Evolutionary conservation across 148 eudicot genomes (phyloP).

Genomic region (Simmondsia chinensis): DNA sequence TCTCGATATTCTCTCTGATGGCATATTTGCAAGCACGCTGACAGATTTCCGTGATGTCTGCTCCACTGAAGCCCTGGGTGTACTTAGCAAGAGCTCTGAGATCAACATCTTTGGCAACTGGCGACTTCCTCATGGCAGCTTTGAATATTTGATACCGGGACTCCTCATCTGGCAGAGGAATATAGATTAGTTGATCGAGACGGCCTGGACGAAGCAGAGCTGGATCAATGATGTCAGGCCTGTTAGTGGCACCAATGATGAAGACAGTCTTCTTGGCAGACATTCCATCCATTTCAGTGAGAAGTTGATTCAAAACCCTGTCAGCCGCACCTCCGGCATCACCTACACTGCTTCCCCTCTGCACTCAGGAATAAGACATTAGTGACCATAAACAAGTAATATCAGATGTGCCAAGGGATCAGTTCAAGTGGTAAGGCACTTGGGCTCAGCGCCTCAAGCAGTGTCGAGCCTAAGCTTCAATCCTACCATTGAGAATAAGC

Average conservation of each 20-base stretch:
- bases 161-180: conserved; percentile 85
- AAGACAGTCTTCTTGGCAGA: conserved; percentile 85
- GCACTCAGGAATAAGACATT: no score
- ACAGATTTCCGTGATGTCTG: conserved; percentile 86
- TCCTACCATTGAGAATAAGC: no score
- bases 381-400: no score
- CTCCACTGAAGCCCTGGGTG: conserved; percentile 93
- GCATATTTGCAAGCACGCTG: conserved; percentile 92
- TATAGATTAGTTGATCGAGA: conserved; percentile 80
- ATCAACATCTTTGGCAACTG: conserved; percentile 70
- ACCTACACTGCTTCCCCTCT: conserved; percentile 84
- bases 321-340: conserved; percentile 98
- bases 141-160: conserved; percentile 72
- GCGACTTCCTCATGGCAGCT: conserved; percentile 72
- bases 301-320: conserved; percentile 74
- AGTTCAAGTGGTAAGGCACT: no score
- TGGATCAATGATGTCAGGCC: conserved; percentile 84
- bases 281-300: conserved; percentile 96
- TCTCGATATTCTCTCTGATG: conserved; percentile 78
- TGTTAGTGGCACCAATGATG: conserved; percentile 83
- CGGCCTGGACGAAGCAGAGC: conserved; percentile 87
- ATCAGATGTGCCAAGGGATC: no score
- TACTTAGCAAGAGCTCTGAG: conserved; percentile 79
- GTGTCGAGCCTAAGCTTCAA: no score
- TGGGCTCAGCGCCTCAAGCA: no score